Evolutionary conservation across 2,329 filamentous ascomycete genomes (phyloP).

Genomic region (Microascus cirrosus): DNA sequence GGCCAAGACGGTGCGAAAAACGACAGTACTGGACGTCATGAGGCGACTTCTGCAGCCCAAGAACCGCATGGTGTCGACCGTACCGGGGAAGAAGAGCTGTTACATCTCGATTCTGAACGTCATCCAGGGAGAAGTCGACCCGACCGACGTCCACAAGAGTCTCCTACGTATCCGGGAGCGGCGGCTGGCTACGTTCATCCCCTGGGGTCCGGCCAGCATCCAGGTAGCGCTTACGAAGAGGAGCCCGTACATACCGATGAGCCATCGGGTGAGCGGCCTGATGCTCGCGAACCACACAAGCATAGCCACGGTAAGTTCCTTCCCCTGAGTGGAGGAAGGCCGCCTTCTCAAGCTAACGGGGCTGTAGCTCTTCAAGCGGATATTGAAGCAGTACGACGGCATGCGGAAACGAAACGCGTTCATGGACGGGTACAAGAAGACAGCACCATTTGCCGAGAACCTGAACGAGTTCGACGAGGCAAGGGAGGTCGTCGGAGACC

Average conservation of each 20-base stretch:
- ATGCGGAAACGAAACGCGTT: conserved; percentile 96
- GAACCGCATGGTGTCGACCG: conserved; percentile 97
- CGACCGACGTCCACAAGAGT: conserved; percentile 97
- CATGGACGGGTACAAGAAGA: conserved; percentile 92
- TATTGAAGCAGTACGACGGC: conserved; percentile 83
- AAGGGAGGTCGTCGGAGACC: conserved; percentile 77
- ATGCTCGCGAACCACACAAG: conserved; percentile 99
- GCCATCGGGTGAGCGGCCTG: conserved; percentile 85
- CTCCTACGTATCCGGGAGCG: conserved; percentile 90
- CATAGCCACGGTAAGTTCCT: conserved; percentile 62
- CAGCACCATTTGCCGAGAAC: conserved; percentile 83
- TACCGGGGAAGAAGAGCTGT: conserved; percentile 92
- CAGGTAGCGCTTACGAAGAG: conserved; percentile 95
- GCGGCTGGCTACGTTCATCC: conserved; percentile 89
- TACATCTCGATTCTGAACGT: conserved; percentile 99
- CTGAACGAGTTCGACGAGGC: conserved; percentile 93
- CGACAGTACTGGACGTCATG: conserved; percentile 97
- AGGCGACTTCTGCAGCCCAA: conserved; percentile 88
- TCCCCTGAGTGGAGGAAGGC: conserved; percentile 6
- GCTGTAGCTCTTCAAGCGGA: conserved; percentile 76
- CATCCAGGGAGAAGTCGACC: conserved; percentile 96
- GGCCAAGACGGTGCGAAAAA: conserved; percentile 95
- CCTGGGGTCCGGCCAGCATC: conserved; percentile 95
- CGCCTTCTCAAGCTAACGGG: neutral
- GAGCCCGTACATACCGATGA: conserved; percentile 89